Conservation (phyloP, 179 eudicot genomes). For the Dionaea muscipula region DNA sequence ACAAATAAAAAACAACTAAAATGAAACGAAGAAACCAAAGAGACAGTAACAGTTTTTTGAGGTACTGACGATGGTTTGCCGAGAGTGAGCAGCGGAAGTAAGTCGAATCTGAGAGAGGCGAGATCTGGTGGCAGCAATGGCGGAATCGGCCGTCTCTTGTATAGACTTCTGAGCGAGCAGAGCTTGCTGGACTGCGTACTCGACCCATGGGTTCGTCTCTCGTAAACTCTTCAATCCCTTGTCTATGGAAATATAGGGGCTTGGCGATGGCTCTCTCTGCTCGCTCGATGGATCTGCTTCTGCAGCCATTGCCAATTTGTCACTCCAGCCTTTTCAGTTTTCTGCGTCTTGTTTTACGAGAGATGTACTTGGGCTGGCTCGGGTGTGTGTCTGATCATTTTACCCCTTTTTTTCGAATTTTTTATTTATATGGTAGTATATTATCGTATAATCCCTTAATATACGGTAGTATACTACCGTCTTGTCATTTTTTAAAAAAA, state of each 20-base stretch:
- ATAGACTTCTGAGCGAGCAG: constrained; percentile 27
- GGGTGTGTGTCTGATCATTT: too few relatives aligned
- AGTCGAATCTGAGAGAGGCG: constrained; percentile 53
- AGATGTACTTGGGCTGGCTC: too few relatives aligned
- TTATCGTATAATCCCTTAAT: too few relatives aligned
- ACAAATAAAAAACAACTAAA: background rate
- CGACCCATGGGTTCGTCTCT: constrained; percentile 43
- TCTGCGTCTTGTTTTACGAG: too few relatives aligned
- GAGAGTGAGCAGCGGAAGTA: constrained; percentile 61
- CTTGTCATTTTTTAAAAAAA: too few relatives aligned
- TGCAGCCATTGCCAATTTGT: constrained; percentile 16
- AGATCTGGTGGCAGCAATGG: constrained; percentile 33
- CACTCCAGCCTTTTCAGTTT: constrained; percentile 1
- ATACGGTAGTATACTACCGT: too few relatives aligned
- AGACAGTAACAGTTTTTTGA: too few relatives aligned
- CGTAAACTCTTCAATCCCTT: constrained; percentile 19
- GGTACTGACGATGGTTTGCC: constrained; percentile 50
- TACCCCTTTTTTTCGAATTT: too few relatives aligned
- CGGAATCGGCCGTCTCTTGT: constrained; percentile 28
- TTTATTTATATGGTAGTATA: too few relatives aligned
- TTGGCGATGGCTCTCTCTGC: constrained; percentile 11
- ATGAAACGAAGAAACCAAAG: too few relatives aligned
- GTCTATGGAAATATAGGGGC: constrained; percentile 10
- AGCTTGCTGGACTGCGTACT: constrained; percentile 44
- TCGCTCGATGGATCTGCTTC: constrained; percentile 22